Evolutionary conservation across 129 eudicot genomes (phyloP).

Genomic region (Cynara cardunculus): DNA sequence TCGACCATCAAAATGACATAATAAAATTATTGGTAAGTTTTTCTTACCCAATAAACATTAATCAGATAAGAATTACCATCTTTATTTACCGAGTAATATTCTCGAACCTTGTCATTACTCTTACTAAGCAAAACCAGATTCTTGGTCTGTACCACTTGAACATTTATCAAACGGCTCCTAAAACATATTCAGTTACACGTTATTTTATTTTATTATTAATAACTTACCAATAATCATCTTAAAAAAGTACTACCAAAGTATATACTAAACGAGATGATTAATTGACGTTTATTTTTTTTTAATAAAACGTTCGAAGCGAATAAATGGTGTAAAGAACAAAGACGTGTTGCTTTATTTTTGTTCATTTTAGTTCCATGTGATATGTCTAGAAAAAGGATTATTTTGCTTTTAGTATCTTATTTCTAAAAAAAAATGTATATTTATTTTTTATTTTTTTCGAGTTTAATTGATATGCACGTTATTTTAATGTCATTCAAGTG

Average conservation of each 20-base stretch:
- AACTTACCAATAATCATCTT: not conserved
- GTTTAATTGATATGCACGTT: not conserved
- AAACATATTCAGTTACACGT: not conserved
- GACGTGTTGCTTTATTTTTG: conserved; percentile 6
- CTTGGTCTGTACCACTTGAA: not conserved
- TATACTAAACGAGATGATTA: not conserved
- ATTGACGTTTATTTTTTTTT: not conserved
- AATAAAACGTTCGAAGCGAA: not conserved
- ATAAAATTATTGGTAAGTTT: not conserved
- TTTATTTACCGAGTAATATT: not conserved
- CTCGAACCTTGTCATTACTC: not conserved
- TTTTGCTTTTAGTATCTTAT: not conserved
- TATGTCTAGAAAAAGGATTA: conserved; percentile 11
- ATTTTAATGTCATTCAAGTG: not conserved
- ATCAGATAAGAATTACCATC: not conserved
- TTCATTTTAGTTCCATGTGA: conserved; percentile 29
- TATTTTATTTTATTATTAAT: not conserved
- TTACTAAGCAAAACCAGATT: not conserved
- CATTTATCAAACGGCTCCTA: not conserved
- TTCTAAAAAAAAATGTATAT: not conserved
- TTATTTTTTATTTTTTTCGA: not conserved
- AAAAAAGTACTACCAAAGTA: not conserved
- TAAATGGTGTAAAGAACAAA: conserved; percentile 24
- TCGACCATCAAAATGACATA: not conserved
- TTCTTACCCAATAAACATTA: no score